Base-by-base conservation (phyloP, 1,139 yeast species). In the Insectozyma bohioensis region DNA sequence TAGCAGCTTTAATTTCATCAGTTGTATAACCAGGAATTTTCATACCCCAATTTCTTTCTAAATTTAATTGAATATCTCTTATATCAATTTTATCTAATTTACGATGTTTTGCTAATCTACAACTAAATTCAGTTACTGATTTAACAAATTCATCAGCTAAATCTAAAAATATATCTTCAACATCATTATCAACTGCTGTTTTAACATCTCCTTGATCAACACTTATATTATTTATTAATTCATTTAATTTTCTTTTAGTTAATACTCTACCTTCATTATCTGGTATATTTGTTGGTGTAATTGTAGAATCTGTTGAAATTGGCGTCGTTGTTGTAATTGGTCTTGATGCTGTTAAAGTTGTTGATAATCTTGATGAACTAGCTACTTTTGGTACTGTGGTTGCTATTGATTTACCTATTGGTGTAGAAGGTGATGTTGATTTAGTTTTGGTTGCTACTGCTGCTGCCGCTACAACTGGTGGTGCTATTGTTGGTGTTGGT, bases 1-100 rank as follows among this genome's bases (percentile, higher is more conserved):
- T 71, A 15, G 87, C 82, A 42, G 86, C 78, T 47, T 95, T 73
- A 29, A 90, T 83, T 51, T 90, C 97, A 58, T 92, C 98, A 46
- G 87, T 78, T 12, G 95, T 78, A 57, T 81, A 87, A 2, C 98
- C 98, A 0, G 98, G 97, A 18, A 92, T 77, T 46, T 95, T 75
- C 40, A 92, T 86, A 55, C 90, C 90, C 97, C 97, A 92, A 55
- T 90, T 92, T 46, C 90, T 78, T 51, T 94, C 98, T 48, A 92
- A 67, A 56, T 92, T 96, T 37, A 92, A 63, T 59, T 92, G 98
- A 32, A 94, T 77, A 56, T 92, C 98, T 49, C 82, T 80, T 12
- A 85, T 86, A 49, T 92, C 97, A 26, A 92, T 67, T 31, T 80
- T 75, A 42, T 90, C 96, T n/a, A 87, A 78, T 54, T 87, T 87